Evolutionary conservation across 2,329 filamentous ascomycete species (phyloP), one percentile per base, ranked within the genome.

Genomic region (Drechslera avenae): DNA sequence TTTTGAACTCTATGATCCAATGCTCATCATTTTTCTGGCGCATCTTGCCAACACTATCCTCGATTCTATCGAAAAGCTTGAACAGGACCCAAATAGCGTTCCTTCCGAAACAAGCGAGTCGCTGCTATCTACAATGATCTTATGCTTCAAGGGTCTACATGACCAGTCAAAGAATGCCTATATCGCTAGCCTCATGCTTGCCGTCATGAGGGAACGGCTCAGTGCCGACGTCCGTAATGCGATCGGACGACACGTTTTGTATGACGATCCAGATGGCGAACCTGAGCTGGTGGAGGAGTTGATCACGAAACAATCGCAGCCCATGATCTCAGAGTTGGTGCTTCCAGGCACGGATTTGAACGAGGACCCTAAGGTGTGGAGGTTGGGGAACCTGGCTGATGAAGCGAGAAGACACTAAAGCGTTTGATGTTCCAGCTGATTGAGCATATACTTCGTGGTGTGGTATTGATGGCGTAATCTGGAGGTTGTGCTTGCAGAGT

Each of bases 121-220:
- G 9, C 34, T 59, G 7, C 39, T 54, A 2, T 59, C 57, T 5
- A 59, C 57, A 14, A 50, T 60, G 9, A 52, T 59, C 18, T 30
- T 60, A 8, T 47, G 35, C 4, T 39, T 46, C 3, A 52, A 45
- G 21, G 57, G 57, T 2, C 26, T 60, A 13, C 31, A 57, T 10
- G 32, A 39, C 13, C 57, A 60, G 41, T 47, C 49, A 0, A 47
- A 47, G 30, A 41, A 18, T 18, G 42, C 43, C 9, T 51, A 26
- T 12, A 34, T 51, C 14, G 51, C 50, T 14, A 14, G 30, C 13
- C 23, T 50, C 30, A 31, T 53, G 19, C 39, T 51, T 10, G 36
- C 31, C 14, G 7, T 46, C 6, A 40, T 51, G 48, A 46, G 26
- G 14, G 37, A 46, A n/a, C 36, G 42, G 19, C 18, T 51, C 3